Conservation (phyloP, 2,329 filamentous ascomycete species). For the Trichoderma breve region DNA sequence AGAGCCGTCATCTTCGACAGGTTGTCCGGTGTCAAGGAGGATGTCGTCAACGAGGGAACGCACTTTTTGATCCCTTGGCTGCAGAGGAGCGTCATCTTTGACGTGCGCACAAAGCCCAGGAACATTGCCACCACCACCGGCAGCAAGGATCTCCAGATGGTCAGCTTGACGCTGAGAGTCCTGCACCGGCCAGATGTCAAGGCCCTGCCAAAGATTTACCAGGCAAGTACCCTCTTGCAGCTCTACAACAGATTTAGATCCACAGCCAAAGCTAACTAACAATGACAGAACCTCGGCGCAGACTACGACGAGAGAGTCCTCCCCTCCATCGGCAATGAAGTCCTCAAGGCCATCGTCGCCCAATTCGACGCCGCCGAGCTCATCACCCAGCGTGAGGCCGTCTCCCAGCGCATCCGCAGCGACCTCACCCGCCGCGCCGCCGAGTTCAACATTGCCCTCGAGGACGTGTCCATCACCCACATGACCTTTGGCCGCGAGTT, state of each 20-base stretch:
- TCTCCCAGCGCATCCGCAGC: constrained; percentile 87
- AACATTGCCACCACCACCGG: constrained; percentile 98
- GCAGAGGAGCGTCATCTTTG: constrained; percentile 90
- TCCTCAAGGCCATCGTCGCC: constrained; percentile 96
- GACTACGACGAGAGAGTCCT: constrained; percentile 99
- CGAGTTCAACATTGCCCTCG: constrained; percentile 98
- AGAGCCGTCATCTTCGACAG: constrained; percentile 98
- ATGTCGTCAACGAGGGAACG: constrained; percentile 91
- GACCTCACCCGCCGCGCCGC: constrained; percentile 89
- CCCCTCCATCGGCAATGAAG: constrained; percentile 98
- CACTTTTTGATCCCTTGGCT: constrained; percentile 96
- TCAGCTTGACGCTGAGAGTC: constrained; percentile 94
- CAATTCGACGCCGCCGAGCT: constrained; percentile 98
- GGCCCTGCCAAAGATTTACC: constrained; percentile 94
- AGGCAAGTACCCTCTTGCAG: too few relatives aligned
- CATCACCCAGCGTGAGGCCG: constrained; percentile 97
- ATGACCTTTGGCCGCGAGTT: constrained; percentile 99
- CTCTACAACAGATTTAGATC: too few relatives aligned
- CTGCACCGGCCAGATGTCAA: constrained; percentile 92
- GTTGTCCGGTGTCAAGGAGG: constrained; percentile 85
- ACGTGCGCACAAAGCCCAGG: constrained; percentile 94
- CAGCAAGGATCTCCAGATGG: constrained; percentile 99
- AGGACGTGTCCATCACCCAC: constrained; percentile 98
- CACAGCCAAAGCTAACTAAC: neutral
- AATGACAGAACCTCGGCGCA: constrained; percentile 79